Conservation (phyloP, 2,329 filamentous ascomycete species). For the Neofusicoccum sp. region DNA sequence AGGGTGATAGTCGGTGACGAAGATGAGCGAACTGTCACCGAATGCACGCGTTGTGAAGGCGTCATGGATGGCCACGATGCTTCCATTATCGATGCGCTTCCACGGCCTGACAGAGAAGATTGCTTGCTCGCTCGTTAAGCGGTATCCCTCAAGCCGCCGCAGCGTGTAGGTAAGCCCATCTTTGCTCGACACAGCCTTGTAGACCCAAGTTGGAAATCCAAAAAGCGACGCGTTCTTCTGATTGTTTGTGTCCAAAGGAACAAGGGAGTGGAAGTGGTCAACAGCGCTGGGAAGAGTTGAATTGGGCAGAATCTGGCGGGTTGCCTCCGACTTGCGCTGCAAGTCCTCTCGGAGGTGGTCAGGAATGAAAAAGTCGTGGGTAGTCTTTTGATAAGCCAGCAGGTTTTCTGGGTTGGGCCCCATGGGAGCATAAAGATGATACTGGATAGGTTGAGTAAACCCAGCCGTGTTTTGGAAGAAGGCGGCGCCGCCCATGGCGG, state of each 20-base stretch:
- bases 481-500: conserved; percentile 57
- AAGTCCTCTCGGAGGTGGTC: conserved; percentile 84
- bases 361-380: conserved; percentile 88
- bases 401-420: conserved; percentile 80
- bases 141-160: conserved; percentile 82
- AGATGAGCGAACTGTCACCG: conserved; percentile 88
- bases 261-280: conserved; percentile 88
- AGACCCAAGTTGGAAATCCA: conserved; percentile 89
- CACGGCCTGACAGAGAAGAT: conserved; percentile 84
- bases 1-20: conserved; percentile 92
- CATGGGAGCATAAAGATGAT: conserved; percentile 88
- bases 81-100: conserved; percentile 79
- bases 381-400: conserved; percentile 77
- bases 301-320: conserved; percentile 79
- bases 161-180: conserved; percentile 87
- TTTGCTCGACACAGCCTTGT: conserved; percentile 87
- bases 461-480: conserved; percentile 65
- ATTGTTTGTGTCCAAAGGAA: conserved; percentile 79
- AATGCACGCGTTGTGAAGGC: conserved; percentile 92
- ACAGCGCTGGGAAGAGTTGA: conserved; percentile 71
- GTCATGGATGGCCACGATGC: conserved; percentile 82
- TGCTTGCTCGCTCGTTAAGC: conserved; percentile 83
- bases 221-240: conserved; percentile 77
- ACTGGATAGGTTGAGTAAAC: conserved; percentile 61
- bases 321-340: conserved; percentile 82